Percentiles rank a stretch among this genome's conserved stretches.
Conservation (phyloP, 805 yeast genomes). For the Yamadazyma ubonensis region DNA sequence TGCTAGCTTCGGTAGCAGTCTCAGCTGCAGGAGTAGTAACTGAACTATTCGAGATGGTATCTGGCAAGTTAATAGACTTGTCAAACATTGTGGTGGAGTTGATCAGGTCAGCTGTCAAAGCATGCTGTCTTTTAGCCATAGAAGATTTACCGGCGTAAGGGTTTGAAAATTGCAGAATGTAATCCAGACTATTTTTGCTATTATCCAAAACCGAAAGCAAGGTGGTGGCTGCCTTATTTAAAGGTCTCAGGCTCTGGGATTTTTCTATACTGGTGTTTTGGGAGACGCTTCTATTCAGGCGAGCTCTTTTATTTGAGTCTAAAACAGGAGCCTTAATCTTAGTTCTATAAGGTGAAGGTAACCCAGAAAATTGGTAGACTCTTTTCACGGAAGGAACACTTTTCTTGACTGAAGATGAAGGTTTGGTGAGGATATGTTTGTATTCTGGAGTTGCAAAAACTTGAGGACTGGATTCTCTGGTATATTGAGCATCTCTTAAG, state of each 20-base stretch:
- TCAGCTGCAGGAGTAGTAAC: conserved; percentile 14
- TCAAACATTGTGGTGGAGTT: conserved; percentile 35
- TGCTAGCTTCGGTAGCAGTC: conserved; percentile 6
- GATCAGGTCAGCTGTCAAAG: conserved; percentile 36
- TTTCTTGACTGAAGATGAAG: conserved; percentile 13
- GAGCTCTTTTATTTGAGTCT: background rate
- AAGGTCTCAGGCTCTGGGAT: conserved; percentile 10
- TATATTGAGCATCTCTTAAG: conserved; percentile 19
- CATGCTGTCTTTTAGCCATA: conserved; percentile 9
- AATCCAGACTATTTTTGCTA: conserved; percentile 7
- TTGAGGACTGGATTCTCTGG: conserved; percentile 17
- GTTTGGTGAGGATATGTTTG: conserved; percentile 33
- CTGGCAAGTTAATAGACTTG: conserved; percentile 17
- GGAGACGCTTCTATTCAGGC: background rate
- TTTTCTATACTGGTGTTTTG: background rate
- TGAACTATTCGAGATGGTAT: conserved; percentile 13
- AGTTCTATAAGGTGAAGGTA: conserved; percentile 45
- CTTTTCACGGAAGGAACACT: conserved; percentile 37
- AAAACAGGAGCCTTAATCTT: conserved; percentile 31
- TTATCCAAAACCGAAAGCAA: conserved; percentile 37
- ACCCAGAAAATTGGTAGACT: conserved; percentile 45
- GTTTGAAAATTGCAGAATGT: conserved; percentile 33
- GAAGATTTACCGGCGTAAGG: conserved; percentile 17
- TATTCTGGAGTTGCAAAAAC: conserved; percentile 34
- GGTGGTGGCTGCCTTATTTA: conserved; percentile 33